Base-by-base conservation (phyloP, 2,329 filamentous ascomycete species). In the Fusarium mundagurra region DNA sequence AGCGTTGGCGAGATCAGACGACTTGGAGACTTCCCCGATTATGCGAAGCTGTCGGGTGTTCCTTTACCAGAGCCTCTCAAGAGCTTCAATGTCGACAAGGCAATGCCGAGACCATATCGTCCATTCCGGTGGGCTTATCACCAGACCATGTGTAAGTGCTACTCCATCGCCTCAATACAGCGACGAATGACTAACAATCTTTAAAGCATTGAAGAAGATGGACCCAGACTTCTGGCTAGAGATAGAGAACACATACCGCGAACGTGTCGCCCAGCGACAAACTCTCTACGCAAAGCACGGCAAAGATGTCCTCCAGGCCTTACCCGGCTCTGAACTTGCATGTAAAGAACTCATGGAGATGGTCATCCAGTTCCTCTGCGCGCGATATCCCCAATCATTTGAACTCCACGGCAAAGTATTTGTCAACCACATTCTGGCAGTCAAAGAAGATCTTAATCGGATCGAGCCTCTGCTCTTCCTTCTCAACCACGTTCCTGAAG, bases 261-360 rank as follows among this genome's bases (percentile, higher is more conserved):
- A 86, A 3, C 89, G 92, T 29, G 91, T 97, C 73, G 86, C 86
- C 10, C 90, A 95, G 79, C 92, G 94, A 24, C 88, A 91, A 77
- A 84, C 83, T 0, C 86, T 97, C 0, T 92, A 91, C 78, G 84
- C 83, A 17, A 84, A 91, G 66, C 86, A 96, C 72, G 90, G 92
- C 5, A 85, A 86, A 16, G 83, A 85, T 8, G 90, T 97, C 4
- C 86, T 96, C 3, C 88, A 92, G 64, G 86, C 87, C 38, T 85
- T 95, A 1, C 93, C 93, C 0, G 94, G 94, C 3, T 92, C 92
- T 0, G 93, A 96, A 76, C 85, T 96, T 0, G 94, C 91, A 0
- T 94, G 92, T 80, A 95, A 94, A 79, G 94, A 97, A 77, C 85
- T 96, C 11, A 95, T 96, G 94, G 94, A 97, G 81, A 95, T 96